A percentile compares a stretch with the other conserved stretches of the same genome.
These are phyloP conservation scores for Infundibulicybe gibba DNA, from an alignment of 768 basidiomycete genomes.

Conservation along the genomic window DNA sequence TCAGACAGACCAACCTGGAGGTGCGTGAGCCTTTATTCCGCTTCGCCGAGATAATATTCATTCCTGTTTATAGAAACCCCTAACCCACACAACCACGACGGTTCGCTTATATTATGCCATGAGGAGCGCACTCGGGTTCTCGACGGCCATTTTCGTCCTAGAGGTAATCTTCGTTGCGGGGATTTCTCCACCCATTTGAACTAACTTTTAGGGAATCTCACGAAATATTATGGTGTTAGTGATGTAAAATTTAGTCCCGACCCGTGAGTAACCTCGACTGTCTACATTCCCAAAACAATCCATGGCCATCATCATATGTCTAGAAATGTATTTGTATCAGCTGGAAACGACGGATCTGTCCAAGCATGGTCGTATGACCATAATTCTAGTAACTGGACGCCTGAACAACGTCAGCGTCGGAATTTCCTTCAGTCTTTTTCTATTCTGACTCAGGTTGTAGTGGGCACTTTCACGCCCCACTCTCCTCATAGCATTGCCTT, in stretches of 20 bases:
- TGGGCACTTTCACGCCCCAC: constrained; percentile 17
- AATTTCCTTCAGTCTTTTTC: neutral
- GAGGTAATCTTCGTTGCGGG: constrained; percentile 2
- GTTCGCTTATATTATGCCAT: constrained; percentile 41
- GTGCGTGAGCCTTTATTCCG: constrained; percentile 11
- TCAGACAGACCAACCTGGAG: constrained; percentile 24
- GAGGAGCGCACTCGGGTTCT: constrained; percentile 13
- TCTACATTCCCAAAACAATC: constrained; percentile 1
- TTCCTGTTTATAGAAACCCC: constrained; percentile 19
- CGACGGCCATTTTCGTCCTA: constrained; percentile 15
- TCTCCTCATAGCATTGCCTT: constrained; percentile 10
- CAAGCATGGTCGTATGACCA: constrained; percentile 36
- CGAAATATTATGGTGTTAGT: constrained; percentile 51
- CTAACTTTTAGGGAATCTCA: constrained; percentile 11
- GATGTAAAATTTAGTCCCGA: constrained; percentile 53
- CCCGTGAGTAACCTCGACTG: constrained; percentile 28
- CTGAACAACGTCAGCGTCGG: constrained; percentile 1
- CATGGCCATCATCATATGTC: too few species aligned
- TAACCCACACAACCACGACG: constrained; percentile 42
- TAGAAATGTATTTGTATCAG: constrained; percentile 42
- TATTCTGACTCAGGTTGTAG: constrained; percentile 8
- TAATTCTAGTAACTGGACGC: constrained; percentile 11
- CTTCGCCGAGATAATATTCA: neutral
- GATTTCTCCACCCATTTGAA: neutral
- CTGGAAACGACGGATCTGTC: constrained; percentile 41